phyloP scores from a whole-genome alignment of 2,329 filamentous ascomycete species.

The Claviceps arundinis region DNA sequence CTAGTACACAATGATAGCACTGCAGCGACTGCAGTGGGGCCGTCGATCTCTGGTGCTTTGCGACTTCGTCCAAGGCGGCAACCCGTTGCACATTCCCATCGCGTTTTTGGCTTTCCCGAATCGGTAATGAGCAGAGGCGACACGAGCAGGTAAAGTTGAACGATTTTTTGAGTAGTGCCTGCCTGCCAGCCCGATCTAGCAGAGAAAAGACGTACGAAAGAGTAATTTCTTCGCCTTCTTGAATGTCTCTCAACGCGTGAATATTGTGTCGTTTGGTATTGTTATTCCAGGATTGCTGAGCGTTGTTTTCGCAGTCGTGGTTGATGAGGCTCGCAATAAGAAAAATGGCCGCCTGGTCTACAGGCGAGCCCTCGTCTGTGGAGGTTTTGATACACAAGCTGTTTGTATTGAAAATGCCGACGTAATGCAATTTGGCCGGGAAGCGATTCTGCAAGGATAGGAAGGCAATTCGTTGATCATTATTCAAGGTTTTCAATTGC shows the following conservation, averaged over 20 bases:
- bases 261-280: not conserved
- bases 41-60: not conserved
- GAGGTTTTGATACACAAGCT: not conserved
- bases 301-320: not conserved
- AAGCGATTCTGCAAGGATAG: not conserved
- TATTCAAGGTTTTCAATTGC: not conserved
- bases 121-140: not conserved
- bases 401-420: not conserved
- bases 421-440: not conserved
- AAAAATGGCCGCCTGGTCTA: not conserved
- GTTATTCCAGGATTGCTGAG: not conserved
- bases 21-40: not conserved
- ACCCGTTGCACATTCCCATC: not conserved
- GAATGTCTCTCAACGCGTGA: not conserved
- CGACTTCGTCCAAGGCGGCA: not conserved
- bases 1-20: not conserved
- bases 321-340: not conserved
- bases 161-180: not conserved
- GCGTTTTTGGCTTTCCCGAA: not conserved
- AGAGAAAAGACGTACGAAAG: not conserved
- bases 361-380: too few species aligned
- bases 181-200: not conserved
- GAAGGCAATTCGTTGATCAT: not conserved
- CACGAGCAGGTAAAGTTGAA: not conserved
- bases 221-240: not conserved